phyloP scores from a whole-genome alignment of 441 rosid species.

The Aquilaria agallochum region DNA sequence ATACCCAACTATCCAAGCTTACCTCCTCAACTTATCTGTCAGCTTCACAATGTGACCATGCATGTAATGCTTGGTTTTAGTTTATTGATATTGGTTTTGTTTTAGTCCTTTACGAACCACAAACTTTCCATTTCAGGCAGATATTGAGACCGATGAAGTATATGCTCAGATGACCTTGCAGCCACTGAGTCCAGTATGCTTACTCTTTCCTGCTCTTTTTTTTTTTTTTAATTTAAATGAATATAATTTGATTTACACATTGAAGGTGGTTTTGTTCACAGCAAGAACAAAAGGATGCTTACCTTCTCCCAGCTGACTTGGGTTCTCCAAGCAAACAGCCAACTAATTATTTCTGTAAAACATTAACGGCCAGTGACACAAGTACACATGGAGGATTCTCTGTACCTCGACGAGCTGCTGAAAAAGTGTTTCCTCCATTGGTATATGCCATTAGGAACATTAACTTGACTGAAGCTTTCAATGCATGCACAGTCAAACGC shows the following conservation, averaged over 20 bases:
- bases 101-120: constrained; percentile 7
- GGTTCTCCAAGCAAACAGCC: constrained; percentile 91
- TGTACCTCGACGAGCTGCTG: constrained; percentile 99
- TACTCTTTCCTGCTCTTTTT: constrained; percentile 4
- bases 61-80: constrained; percentile 53
- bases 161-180: constrained; percentile 99
- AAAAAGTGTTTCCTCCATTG: constrained; percentile 98
- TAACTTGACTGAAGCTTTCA: background rate
- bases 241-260: constrained; percentile 3
- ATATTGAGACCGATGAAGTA: constrained; percentile 95
- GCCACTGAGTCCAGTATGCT: constrained; percentile 72
- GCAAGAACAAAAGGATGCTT: constrained; percentile 96
- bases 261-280: constrained; percentile 21
- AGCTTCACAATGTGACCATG: constrained; percentile 97
- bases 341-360: constrained; percentile 96
- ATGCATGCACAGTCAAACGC: constrained; percentile 1
- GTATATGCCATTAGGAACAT: constrained; percentile 24
- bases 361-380: constrained; percentile 98
- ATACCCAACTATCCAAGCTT: constrained; percentile 93
- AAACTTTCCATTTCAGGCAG: constrained; percentile 64
- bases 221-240: background rate
- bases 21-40: constrained; percentile 95
- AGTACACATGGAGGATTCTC: constrained; percentile 99
- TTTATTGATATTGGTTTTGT: constrained; percentile 1
- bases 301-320: constrained; percentile 70